Conservation (phyloP, 169 alveolate genomes). For the Cryptosporidium ubiquitum region DNA sequence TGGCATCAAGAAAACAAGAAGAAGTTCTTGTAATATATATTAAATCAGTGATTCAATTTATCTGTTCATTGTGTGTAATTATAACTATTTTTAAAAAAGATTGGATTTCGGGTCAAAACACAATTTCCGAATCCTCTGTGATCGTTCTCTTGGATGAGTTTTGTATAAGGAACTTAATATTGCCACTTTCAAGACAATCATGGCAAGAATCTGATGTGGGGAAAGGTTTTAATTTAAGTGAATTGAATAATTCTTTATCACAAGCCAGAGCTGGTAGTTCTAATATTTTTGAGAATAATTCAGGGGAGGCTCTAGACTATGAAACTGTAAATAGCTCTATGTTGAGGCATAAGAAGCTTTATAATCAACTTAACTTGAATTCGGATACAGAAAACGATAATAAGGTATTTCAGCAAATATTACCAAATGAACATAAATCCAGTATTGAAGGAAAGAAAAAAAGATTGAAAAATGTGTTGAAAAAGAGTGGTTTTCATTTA, state of each 20-base stretch:
- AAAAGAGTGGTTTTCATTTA: not conserved
- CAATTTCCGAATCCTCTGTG: not conserved
- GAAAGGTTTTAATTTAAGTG: too few relatives aligned
- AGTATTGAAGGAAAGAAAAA: not conserved
- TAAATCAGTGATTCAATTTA: constrained; percentile 22
- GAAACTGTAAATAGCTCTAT: not conserved
- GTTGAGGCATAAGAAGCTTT: not conserved
- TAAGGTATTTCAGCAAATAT: not conserved
- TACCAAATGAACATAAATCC: not conserved
- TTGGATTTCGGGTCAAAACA: constrained; percentile 35
- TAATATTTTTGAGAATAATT: not conserved
- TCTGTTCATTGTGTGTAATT: constrained; percentile 5
- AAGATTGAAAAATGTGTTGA: not conserved
- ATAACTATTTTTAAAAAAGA: constrained; percentile 12
- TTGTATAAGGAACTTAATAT: not conserved
- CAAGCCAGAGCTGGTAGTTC: not conserved
- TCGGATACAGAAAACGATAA: not conserved
- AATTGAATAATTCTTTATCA: not conserved
- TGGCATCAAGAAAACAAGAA: constrained; percentile 30
- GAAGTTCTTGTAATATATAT: constrained; percentile 47
- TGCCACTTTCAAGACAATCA: not conserved
- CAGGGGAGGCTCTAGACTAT: not conserved
- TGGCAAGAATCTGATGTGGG: not conserved
- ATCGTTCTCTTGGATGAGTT: constrained; percentile 14
- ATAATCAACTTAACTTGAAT: not conserved